Evolutionary conservation across 1,284 basidiomycete species (phyloP).

Genomic region (Malassezia arunalokei): DNA sequence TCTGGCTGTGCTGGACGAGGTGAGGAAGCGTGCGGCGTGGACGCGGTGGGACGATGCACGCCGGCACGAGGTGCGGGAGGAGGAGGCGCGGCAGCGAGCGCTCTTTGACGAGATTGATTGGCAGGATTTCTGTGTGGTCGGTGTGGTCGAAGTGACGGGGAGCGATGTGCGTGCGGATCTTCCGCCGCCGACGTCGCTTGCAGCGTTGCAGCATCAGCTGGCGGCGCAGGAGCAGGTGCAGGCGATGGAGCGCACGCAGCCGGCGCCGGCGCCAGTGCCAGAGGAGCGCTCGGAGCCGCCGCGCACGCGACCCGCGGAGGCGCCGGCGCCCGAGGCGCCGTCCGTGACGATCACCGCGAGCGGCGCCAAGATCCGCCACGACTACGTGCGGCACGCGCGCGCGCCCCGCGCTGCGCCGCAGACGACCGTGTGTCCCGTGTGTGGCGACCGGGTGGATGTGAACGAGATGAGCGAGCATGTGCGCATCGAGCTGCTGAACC

Average conservation of each 20-base stretch:
- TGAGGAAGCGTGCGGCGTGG: constrained; percentile 70
- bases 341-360: neutral
- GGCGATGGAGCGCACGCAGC: neutral
- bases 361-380: constrained; percentile 62
- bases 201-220: constrained; percentile 60
- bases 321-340: neutral
- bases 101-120: constrained; percentile 85
- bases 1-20: constrained; percentile 68
- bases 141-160: constrained; percentile 94
- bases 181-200: constrained; percentile 83
- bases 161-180: constrained; percentile 70
- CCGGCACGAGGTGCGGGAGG: constrained; percentile 72
- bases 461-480: constrained; percentile 94
- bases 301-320: neutral
- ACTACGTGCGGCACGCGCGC: constrained; percentile 63
- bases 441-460: constrained; percentile 82
- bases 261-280: neutral
- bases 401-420: constrained; percentile 11
- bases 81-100: constrained; percentile 55
- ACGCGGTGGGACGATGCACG: constrained; percentile 69
- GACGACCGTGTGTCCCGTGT: constrained; percentile 73
- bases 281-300: too few relatives aligned
- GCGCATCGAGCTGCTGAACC: constrained; percentile 93
- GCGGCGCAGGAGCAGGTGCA: neutral
- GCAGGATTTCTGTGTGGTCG: constrained; percentile 98